Base-by-base conservation (phyloP, 805 yeast genomes). In the Candida berthetii region DNA sequence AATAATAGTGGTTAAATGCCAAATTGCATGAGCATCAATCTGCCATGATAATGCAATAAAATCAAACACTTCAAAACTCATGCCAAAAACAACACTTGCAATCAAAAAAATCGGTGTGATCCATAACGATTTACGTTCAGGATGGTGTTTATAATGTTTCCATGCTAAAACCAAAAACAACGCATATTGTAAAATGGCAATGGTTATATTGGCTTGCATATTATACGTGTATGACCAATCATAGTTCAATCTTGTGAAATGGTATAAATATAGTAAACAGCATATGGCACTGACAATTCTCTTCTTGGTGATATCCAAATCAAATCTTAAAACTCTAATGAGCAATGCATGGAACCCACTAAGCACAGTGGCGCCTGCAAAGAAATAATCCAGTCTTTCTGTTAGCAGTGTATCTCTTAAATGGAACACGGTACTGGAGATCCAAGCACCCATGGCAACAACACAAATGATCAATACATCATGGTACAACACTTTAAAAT, bases 161-260 rank as follows among this genome's bases (percentile, higher is more conserved):
- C 39, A 55, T 16, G 58, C 57, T 11, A 68, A 42, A 0, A 50
- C 36, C 4, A 65, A 28, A 16, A 68, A 47, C 18, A 68, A 54
- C 3, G 73, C 46, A 58, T 89, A 85, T 53, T 91, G 97, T 5
- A 82, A 46, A 3, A 89, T 42, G 0, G 97, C 99, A 39, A 88
- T 74, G 0, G 73, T 60, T 2, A 93, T 80, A 54, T 93, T 91
- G 22, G 93, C 95, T 48, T 76, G 73, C 98, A 93, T 91, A 64
- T 91, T 91, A 60, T 93, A 93, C 2, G 95, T 82, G 62, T 91
- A 91, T 43, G 88, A 84, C 91, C 96, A 91, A 49, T 82, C 83
- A 10, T 74, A 58, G 36, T 72, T 65, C 28, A 93, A 65, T 45
- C 91, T 71, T 28, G 74, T 56, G 11, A 93, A 67, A 60, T 91